A percentile compares a stretch with the other conserved stretches of the same genome.
These are phyloP conservation scores for Geosmithia putterillii DNA, from an alignment of 2,329 filamentous ascomycete species.

Conservation along the genomic window DNA sequence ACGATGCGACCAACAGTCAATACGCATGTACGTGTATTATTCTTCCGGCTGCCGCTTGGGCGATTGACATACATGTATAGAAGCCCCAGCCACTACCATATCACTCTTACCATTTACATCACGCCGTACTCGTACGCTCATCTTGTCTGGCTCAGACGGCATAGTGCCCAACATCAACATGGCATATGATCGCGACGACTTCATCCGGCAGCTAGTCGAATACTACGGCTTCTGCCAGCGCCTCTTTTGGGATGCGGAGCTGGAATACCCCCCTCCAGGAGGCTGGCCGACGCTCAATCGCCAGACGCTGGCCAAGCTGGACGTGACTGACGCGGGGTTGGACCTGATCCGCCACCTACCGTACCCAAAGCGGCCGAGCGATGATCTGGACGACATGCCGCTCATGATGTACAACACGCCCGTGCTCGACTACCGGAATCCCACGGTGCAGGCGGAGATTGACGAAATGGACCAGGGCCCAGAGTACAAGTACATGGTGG, in stretches of 20 bases:
- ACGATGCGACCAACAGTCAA: no score
- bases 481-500: background rate
- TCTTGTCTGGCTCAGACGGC: no score
- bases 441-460: background rate
- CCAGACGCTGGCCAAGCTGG: conserved; percentile 3
- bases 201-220: conserved; percentile 7
- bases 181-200: conserved; percentile 1
- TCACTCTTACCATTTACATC: no score
- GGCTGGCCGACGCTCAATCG: conserved; percentile 7
- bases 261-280: conserved; percentile 2
- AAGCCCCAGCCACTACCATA: no score
- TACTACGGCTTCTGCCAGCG: conserved; percentile 8
- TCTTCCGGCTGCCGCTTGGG: no score
- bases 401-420: conserved; percentile 2
- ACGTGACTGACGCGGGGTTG: conserved; percentile 4
- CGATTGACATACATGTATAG: no score
- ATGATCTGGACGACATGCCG: background rate
- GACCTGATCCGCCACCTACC: conserved; percentile 7
- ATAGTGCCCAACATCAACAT: no score
- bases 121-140: no score
- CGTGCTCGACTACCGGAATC: conserved; percentile 1
- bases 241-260: conserved; percentile 7
- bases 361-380: conserved; percentile 2
- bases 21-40: no score
- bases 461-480: no score